Base-by-base conservation (phyloP, 2,329 filamentous ascomycete genomes). In the Talaromyces sp. region DNA sequence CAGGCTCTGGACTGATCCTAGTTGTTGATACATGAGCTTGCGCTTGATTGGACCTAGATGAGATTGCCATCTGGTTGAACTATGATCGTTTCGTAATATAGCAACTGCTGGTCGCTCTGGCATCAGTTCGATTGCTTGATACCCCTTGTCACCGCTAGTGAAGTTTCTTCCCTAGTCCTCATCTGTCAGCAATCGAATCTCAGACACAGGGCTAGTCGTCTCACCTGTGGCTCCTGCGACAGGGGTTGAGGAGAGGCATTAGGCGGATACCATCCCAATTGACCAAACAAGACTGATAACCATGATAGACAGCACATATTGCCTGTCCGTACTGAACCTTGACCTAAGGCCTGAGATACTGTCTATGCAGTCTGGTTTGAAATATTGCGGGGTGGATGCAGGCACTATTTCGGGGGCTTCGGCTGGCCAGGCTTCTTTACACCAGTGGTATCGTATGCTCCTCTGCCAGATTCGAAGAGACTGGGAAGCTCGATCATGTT, bases 351-450 rank as follows among this genome's bases (percentile, higher is more conserved):
- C 22, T 27, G 27, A 11, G 33, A n/a, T 19, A 14, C 37, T n/a
- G 37, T 1, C n/a, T 59, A 63, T 27, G 62, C 43, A 33, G 62
- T 50, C 54, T 24, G 19, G 22, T 39, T 64, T 64, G 62, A 64
- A 64, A 64, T 64, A 27, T 19, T 64, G 62, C 52, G 27, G 31
- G 19, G 19, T 57, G 11, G 41, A 48, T 22, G 24, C 35, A 24
- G 16, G 33, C 24, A 24, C 43, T 39, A 37, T 48, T 10, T 41
- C 35, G 39, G 39, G 22, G 27, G 27, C 27, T 27, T 27, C 27
- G 27, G 27, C 27, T 27, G 27, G 27, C 27, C 27, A 27, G 27
- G 27, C 27, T 27, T 27, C 27, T 27, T 27, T 27, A 27, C 27
- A 27, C 27, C 27, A 2, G 27, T 27, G 3, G 27, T 27, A 27